phyloP scores from a whole-genome alignment of 768 basidiomycete species.

The Mycena vitilis region DNA sequence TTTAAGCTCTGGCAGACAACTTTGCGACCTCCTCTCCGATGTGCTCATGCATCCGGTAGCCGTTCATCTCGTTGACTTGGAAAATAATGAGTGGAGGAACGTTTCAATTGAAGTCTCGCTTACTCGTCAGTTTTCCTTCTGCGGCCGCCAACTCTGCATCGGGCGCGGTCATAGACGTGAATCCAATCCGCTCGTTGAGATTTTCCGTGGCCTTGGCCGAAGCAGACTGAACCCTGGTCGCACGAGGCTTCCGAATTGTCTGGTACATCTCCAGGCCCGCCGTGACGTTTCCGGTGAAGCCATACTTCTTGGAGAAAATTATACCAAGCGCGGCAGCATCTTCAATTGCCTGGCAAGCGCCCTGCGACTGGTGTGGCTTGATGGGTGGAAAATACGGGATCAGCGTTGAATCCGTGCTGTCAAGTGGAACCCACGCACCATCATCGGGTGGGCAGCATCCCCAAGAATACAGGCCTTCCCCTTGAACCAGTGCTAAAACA shows the following conservation, averaged over 20 bases:
- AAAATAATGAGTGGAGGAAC: neutral
- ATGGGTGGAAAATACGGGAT: too few species aligned
- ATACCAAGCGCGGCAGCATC: slow-evolving; percentile 48
- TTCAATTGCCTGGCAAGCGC: slow-evolving; percentile 47
- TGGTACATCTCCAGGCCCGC: slow-evolving; percentile 44
- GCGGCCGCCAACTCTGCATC: slow-evolving; percentile 43
- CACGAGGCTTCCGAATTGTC: slow-evolving; percentile 44
- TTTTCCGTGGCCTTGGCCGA: slow-evolving; percentile 46
- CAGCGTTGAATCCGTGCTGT: too few species aligned
- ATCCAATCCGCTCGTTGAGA: slow-evolving; percentile 47
- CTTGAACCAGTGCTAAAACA: slow-evolving; percentile 40
- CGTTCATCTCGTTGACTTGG: slow-evolving; percentile 48
- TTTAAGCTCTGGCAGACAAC: neutral
- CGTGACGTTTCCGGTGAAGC: slow-evolving; percentile 40
- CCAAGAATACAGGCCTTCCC: slow-evolving; percentile 44
- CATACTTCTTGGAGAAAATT: slow-evolving; percentile 45
- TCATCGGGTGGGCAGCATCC: slow-evolving; percentile 46
- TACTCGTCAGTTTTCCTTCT: slow-evolving; percentile 44
- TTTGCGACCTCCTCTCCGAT: slow-evolving; percentile 22
- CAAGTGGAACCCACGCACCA: slow-evolving; percentile 15
- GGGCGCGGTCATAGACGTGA: slow-evolving; percentile 44
- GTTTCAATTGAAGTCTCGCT: neutral
- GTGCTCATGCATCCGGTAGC: slow-evolving; percentile 47
- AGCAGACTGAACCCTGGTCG: slow-evolving; percentile 44
- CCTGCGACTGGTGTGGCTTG: slow-evolving; percentile 43